Percentiles rank a stretch among this genome's conserved stretches.
Conservation (phyloP, 352 stramenopile species). For the Blastocystis sp. region DNA sequence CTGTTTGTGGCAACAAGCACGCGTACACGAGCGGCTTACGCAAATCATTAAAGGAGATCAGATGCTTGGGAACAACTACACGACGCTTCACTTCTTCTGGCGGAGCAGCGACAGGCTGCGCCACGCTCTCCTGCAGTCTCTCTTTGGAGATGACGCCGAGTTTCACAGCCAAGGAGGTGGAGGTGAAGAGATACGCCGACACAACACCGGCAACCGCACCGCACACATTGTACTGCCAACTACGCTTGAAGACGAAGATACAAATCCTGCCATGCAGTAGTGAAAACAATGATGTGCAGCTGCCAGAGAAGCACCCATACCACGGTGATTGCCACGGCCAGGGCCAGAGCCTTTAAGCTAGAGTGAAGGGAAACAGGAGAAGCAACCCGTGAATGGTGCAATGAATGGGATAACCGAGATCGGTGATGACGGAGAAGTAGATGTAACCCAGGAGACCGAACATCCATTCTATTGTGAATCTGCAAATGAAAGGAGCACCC, state of each 20-base stretch:
- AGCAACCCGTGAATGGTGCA: not conserved
- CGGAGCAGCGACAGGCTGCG: not conserved
- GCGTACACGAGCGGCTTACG: not conserved
- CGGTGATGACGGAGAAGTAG: constrained; percentile 47
- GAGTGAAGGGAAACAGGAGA: no score
- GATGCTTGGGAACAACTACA: constrained; percentile 14
- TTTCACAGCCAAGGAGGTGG: not conserved
- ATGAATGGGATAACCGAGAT: not conserved
- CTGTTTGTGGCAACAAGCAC: constrained; percentile 30
- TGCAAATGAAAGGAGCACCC: not conserved
- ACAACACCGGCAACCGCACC: constrained; percentile 21
- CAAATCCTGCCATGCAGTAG: constrained; percentile 1
- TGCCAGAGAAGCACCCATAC: not conserved
- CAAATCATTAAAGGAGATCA: constrained; percentile 48
- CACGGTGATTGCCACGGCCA: constrained; percentile 26
- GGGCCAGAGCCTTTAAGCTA: constrained; percentile 32
- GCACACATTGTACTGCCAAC: constrained; percentile 56
- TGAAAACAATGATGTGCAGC: not conserved
- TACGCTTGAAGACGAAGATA: not conserved
- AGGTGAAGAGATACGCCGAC: constrained; percentile 10
- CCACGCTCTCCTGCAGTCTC: not conserved
- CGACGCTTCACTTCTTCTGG: not conserved
- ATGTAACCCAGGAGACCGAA: constrained; percentile 6
- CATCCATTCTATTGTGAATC: constrained; percentile 8
- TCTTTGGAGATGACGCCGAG: constrained; percentile 3